A percentile compares a stretch with the other conserved stretches of the same genome.
Evolutionary conservation across 768 basidiomycete species (phyloP).

Genomic region (Boletus vinaceobasis): DNA sequence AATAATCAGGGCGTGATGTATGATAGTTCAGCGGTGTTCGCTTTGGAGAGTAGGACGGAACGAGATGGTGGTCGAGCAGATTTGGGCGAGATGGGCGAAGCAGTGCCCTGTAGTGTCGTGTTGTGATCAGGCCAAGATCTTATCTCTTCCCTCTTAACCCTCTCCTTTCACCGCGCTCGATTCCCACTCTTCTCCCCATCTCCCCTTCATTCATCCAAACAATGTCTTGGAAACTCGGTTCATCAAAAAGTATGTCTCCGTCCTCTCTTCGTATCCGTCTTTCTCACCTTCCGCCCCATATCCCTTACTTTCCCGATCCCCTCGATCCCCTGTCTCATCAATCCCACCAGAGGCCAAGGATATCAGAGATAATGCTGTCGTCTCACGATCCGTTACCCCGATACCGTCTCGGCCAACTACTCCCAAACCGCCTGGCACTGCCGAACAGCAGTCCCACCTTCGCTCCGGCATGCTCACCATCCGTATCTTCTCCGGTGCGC

Average conservation of each 20-base stretch:
- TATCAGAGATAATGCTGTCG: conserved; percentile 61
- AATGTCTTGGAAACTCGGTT: conserved; percentile 59
- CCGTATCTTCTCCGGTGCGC: conserved; percentile 86
- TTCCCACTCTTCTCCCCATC: neutral
- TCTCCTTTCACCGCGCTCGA: neutral
- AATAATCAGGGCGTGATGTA: neutral
- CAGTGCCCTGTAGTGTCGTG: conserved; percentile 7
- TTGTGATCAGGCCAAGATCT: conserved; percentile 8
- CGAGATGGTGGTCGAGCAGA: no score
- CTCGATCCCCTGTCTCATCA: conserved; percentile 2
- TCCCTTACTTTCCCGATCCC: neutral
- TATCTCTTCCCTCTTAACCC: conserved; percentile 1
- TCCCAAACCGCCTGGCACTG: conserved; percentile 53
- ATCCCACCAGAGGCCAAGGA: conserved; percentile 60
- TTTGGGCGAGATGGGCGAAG: neutral
- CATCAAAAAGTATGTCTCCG: conserved; percentile 32
- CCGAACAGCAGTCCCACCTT: conserved; percentile 53
- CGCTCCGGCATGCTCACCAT: conserved; percentile 92
- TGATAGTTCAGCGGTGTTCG: no score
- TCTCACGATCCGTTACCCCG: conserved; percentile 77
- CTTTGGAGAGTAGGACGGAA: no score
- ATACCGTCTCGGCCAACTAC: conserved; percentile 80
- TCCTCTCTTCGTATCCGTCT: neutral
- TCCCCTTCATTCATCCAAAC: conserved; percentile 1
- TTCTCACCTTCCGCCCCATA: neutral